A percentile compares a stretch with the other conserved stretches of the same genome.
phyloP scores from a whole-genome alignment of 2,329 filamentous ascomycete genomes.

The Alternaria sp. region DNA sequence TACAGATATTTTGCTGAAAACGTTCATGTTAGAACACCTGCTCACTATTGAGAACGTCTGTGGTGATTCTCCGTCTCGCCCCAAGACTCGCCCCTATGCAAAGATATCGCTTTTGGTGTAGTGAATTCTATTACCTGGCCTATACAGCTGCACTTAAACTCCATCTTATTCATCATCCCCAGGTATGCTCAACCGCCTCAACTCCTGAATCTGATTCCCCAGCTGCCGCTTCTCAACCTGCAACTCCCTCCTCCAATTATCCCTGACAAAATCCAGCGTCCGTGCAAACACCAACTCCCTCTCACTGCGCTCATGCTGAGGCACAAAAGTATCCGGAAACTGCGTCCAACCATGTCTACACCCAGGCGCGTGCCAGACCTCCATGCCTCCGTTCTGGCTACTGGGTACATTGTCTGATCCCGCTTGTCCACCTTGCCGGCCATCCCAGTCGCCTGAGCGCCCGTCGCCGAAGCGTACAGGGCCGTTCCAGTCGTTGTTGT shows the following conservation, averaged over 20 bases:
- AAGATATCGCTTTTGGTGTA: no score
- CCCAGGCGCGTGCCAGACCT: constrained; percentile 46
- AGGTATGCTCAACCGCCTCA: constrained; percentile 29
- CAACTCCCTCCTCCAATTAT: constrained; percentile 42
- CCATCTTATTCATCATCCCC: not conserved
- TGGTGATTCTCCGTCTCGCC: no score
- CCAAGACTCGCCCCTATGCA: no score
- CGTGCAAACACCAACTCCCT: constrained; percentile 45
- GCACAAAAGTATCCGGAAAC: constrained; percentile 48
- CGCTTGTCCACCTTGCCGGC: constrained; percentile 23
- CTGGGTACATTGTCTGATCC: constrained; percentile 16
- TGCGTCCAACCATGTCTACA: constrained; percentile 53
- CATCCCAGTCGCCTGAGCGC: constrained; percentile 39
- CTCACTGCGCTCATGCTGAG: constrained; percentile 47
- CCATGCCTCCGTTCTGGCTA: constrained; percentile 43
- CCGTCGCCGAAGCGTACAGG: constrained; percentile 45
- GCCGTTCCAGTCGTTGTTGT: constrained; percentile 38
- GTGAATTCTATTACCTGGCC: no score
- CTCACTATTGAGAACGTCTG: no score
- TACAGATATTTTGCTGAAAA: no score
- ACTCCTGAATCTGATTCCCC: constrained; percentile 23
- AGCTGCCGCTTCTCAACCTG: constrained; percentile 11
- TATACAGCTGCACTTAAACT: no score
- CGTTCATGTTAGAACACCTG: no score
- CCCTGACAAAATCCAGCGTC: constrained; percentile 46